Percentiles rank a stretch among this genome's conserved stretches.
phyloP scores from a whole-genome alignment of 306 rosid species.

The Mimosa pudica region DNA sequence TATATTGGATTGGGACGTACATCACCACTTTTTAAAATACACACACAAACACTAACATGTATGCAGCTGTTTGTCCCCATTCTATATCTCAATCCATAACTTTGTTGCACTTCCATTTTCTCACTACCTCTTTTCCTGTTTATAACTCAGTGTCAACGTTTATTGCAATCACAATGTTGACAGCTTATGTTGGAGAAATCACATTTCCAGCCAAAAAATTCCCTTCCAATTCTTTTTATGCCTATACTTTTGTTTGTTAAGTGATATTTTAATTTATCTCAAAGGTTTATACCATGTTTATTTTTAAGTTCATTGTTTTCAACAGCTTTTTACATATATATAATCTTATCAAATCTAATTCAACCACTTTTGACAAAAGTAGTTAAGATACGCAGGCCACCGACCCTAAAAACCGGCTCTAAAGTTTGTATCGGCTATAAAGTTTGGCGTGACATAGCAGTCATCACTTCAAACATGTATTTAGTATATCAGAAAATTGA shows the following conservation, averaged over 20 bases:
- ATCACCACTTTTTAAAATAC: not conserved
- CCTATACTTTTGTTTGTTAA: not conserved
- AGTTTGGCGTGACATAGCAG: not conserved
- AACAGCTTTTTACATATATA: not conserved
- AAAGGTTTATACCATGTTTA: not conserved
- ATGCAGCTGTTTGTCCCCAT: not conserved
- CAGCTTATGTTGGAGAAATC: not conserved
- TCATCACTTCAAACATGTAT: not conserved
- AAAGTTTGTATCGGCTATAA: not conserved
- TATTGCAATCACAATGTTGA: not conserved
- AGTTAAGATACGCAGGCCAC: not conserved
- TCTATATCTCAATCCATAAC: not conserved
- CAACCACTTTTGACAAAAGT: not conserved
- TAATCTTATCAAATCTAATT: not conserved
- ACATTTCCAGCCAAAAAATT: not conserved
- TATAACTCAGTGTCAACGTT: not conserved
- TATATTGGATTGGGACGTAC: conserved; percentile 4
- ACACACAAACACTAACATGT: not conserved
- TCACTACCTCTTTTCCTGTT: not conserved
- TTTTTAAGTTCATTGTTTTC: not conserved
- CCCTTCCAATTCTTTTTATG: not conserved
- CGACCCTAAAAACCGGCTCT: not conserved
- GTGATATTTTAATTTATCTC: not conserved
- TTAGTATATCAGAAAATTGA: not conserved
- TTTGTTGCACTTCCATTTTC: not conserved